Percentiles rank a stretch among this genome's conserved stretches.
phyloP scores from a whole-genome alignment of 768 basidiomycete genomes.

The Lentinula guzmanii region DNA sequence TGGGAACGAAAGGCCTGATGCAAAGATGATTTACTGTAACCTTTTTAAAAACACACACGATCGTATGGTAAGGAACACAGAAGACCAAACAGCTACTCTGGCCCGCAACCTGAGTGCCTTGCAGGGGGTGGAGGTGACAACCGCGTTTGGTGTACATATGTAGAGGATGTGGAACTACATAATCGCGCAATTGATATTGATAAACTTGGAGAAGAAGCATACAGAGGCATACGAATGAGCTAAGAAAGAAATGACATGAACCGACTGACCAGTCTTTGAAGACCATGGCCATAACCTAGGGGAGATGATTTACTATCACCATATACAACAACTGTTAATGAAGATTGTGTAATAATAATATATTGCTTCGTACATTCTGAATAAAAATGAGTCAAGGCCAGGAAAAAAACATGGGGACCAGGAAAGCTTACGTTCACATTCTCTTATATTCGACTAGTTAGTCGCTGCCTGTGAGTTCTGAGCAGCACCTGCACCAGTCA shows the following conservation, averaged over 20 bases:
- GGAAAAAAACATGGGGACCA: background rate
- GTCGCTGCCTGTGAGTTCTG: background rate
- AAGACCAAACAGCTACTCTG: too few species aligned
- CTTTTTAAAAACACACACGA: too few species aligned
- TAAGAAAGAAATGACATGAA: background rate
- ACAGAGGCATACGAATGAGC: too few species aligned
- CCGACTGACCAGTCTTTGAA: background rate
- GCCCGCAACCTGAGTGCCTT: too few species aligned
- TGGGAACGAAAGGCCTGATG: too few species aligned
- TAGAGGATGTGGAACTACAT: too few species aligned
- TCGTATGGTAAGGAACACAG: too few species aligned
- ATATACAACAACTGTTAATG: background rate
- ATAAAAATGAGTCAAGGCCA: background rate
- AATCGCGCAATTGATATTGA: background rate
- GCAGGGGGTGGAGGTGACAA: too few species aligned
- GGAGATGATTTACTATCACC: background rate
- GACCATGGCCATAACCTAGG: background rate
- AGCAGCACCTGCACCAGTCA: slow-evolving; percentile 57
- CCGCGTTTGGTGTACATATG: too few species aligned
- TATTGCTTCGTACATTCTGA: background rate
- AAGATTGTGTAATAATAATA: background rate
- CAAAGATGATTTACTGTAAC: too few species aligned
- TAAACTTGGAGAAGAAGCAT: too few species aligned
- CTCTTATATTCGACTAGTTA: background rate
- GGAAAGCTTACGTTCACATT: background rate